A percentile compares a stretch with the other conserved stretches of the same genome.
phyloP scores from a whole-genome alignment of 108 stramenopile genomes.

The Bacterosira constricta region DNA sequence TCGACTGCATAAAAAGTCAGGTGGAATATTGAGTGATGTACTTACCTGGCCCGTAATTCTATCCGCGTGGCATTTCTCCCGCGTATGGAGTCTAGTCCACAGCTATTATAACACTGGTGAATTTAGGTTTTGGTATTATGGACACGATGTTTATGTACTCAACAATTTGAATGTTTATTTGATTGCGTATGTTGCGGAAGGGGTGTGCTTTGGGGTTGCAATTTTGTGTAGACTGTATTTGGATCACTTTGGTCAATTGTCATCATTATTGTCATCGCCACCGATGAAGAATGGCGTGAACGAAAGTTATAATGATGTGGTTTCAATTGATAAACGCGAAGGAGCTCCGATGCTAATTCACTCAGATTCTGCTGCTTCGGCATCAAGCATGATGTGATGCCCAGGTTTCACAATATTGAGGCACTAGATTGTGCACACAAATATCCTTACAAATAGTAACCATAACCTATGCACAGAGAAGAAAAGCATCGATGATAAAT shows the following conservation, averaged over 20 bases:
- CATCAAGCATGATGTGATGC: not conserved
- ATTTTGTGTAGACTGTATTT: constrained; percentile 5
- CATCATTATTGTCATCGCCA: not conserved
- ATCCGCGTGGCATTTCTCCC: constrained; percentile 40
- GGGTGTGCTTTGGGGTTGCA: constrained; percentile 28
- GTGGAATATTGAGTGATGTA: constrained; percentile 22
- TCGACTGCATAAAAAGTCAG: constrained; percentile 14
- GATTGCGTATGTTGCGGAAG: constrained; percentile 59
- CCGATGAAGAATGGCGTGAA: not conserved
- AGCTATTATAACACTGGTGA: constrained; percentile 46
- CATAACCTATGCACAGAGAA: no score
- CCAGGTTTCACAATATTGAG: no score
- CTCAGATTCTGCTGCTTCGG: not conserved
- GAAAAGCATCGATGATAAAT: no score
- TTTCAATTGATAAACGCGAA: not conserved
- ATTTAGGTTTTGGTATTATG: constrained; percentile 47
- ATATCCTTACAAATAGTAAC: no score
- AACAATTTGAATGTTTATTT: constrained; percentile 50
- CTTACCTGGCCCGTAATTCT: constrained; percentile 53
- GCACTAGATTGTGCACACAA: no score
- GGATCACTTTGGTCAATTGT: constrained; percentile 32
- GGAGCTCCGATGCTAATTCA: not conserved
- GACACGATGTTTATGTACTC: constrained; percentile 60
- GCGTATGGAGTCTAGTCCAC: constrained; percentile 56
- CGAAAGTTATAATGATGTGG: not conserved